A percentile compares a stretch with the other conserved stretches of the same genome.
Conservation (phyloP, 2,329 filamentous ascomycete species). For the Penicillium sclerotigenum region DNA sequence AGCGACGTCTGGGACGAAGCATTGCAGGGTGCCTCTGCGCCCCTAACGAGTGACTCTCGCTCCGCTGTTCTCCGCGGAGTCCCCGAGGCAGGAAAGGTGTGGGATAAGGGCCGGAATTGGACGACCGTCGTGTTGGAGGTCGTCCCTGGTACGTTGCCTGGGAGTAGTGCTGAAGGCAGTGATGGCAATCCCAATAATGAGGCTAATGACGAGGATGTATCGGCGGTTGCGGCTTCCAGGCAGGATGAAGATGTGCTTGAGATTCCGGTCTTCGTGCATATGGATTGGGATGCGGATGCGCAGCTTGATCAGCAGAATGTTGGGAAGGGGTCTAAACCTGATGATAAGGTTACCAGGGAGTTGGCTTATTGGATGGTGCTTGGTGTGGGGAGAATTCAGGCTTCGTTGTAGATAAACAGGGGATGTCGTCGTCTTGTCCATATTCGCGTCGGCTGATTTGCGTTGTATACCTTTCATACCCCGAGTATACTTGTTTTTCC, state of each 20-base stretch:
- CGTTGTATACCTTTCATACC: constrained; percentile 18
- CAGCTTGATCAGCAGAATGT: constrained; percentile 38
- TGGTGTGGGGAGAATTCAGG: constrained; percentile 74
- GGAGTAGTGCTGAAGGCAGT: constrained; percentile 27
- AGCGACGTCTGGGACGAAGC: constrained; percentile 94
- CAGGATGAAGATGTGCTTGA: constrained; percentile 69
- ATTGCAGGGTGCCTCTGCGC: constrained; percentile 53
- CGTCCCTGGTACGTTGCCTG: constrained; percentile 55
- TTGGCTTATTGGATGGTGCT: constrained; percentile 95
- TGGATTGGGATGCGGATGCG: constrained; percentile 78
- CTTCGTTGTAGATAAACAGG: constrained; percentile 15
- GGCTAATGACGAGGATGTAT: constrained; percentile 27
- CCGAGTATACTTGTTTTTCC: constrained; percentile 5
- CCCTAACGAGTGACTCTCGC: constrained; percentile 35
- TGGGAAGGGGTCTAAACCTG: constrained; percentile 54
- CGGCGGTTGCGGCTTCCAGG: constrained; percentile 23
- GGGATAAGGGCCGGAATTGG: constrained; percentile 91
- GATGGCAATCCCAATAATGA: constrained; percentile 37
- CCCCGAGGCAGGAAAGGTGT: constrained; percentile 90
- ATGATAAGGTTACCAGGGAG: constrained; percentile 73
- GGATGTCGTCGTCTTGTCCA: neutral
- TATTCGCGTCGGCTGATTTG: neutral
- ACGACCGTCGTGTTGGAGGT: constrained; percentile 92
- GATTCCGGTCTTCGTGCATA: constrained; percentile 87
- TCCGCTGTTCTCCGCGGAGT: constrained; percentile 44